Evolutionary conservation across 2,329 filamentous ascomycete species (phyloP), one percentile per base, ranked within the genome.

Genomic region (Claviceps monticola): DNA sequence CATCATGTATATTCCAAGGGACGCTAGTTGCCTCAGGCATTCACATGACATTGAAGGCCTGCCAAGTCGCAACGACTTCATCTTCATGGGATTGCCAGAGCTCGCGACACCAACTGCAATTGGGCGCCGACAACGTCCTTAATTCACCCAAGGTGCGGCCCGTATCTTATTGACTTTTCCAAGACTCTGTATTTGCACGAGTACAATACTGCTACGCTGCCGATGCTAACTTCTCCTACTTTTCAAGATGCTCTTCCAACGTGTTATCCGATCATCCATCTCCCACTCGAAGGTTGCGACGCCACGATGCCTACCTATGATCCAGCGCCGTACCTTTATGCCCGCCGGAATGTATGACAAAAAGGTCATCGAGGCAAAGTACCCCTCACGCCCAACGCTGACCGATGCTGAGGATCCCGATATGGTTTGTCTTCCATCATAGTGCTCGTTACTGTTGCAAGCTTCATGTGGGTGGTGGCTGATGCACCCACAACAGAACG

Each of bases 391-490:
- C 13, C 69, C 72, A 42, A 58, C 51, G 2, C 61, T 79, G 51
- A 74, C 71, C 54, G 80, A 84, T 34, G 73, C 77, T 50, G 76
- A 84, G 63, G 82, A 86, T 59, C 84, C 84, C 21, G 73, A 70
- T 56, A 80, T 82, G 80, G 82, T 84, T 60, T 67, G 78, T 72
- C 38, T 37, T 46, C 13, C 8, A 23, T 23, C 23, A 17, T 14
- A 16, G 14, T 43, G n/a, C 26, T 16, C 52, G 21, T 19, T 1
- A 13, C 23, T 38, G 1, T 17, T 29, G 39, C 42, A 51, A 34
- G 34, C 16, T 39, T 37, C 14, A 4, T 41, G 21, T 17, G 41
- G 59, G 16, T 42, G 41, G 59, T 63, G 55, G 63, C 58, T 57
- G 48, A 61, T 17, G 54, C 58, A 57, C 56, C 41, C 14, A 51